Percentiles rank a stretch among this genome's conserved stretches.
phyloP scores from a whole-genome alignment of 1,284 basidiomycete genomes.

The Sporisorium sorghi region DNA sequence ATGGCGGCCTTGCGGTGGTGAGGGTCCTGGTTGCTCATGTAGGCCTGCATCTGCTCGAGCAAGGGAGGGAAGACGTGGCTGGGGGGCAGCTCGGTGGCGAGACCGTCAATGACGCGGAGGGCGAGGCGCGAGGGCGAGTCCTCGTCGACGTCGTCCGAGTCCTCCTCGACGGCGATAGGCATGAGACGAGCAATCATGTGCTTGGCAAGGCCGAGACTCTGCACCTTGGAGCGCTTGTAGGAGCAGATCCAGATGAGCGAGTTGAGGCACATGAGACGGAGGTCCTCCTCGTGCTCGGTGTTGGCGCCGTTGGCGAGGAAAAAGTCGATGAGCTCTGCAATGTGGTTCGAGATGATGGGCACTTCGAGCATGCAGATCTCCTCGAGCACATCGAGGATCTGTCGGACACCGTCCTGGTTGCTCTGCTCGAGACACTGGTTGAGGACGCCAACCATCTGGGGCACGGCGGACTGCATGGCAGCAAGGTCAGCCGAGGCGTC shows the following conservation, averaged over 20 bases:
- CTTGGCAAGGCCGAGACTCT: conserved; percentile 84
- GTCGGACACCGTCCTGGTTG: conserved; percentile 85
- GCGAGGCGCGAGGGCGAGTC: conserved; percentile 92
- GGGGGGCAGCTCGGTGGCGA: conserved; percentile 93
- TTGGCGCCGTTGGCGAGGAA: conserved; percentile 87
- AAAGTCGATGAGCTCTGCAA: conserved; percentile 88
- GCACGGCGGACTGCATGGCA: conserved; percentile 88
- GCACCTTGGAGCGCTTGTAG: conserved; percentile 94
- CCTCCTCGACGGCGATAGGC: conserved; percentile 90
- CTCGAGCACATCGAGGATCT: conserved; percentile 95
- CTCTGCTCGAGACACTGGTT: conserved; percentile 84
- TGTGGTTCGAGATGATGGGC: conserved; percentile 88
- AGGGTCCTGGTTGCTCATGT: conserved; percentile 69
- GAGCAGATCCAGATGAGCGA: conserved; percentile 93
- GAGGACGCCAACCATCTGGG: conserved; percentile 89
- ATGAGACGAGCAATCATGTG: conserved; percentile 91
- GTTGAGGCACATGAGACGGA: conserved; percentile 91
- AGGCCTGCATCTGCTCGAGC: conserved; percentile 73
- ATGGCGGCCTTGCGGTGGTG: conserved; percentile 88
- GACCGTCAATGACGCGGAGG: conserved; percentile 91
- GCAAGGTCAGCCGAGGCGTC: conserved; percentile 91
- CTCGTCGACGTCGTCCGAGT: conserved; percentile 85
- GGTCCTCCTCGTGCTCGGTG: conserved; percentile 80
- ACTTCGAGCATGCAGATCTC: conserved; percentile 91
- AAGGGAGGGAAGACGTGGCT: conserved; percentile 96